Evolutionary conservation across 2,329 filamentous ascomycete genomes (phyloP).

Genomic region (Aspergillus fijiensis): DNA sequence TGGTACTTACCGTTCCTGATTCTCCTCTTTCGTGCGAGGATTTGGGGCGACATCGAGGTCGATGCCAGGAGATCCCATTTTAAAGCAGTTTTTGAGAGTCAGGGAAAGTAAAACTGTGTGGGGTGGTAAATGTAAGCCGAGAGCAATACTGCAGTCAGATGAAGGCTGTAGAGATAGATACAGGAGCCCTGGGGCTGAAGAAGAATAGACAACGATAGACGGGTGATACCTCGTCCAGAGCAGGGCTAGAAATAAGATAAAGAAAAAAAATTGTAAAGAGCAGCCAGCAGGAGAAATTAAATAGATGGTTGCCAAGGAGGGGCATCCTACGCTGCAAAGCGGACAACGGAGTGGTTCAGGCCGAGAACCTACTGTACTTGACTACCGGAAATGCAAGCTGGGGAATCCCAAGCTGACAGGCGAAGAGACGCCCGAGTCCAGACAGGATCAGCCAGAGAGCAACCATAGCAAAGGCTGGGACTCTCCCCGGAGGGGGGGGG

Average conservation of each 20-base stretch:
- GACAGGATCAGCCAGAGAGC: slow-evolving; percentile 3
- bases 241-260: not conserved
- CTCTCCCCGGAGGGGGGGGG: not conserved
- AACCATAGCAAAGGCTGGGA: slow-evolving; percentile 10
- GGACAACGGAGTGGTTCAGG: slow-evolving; percentile 1
- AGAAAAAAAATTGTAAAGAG: not conserved
- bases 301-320: slow-evolving; percentile 2
- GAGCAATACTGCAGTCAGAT: not conserved
- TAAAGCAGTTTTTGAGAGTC: not conserved
- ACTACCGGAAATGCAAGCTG: not conserved
- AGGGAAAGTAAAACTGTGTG: not conserved
- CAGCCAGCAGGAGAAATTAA: slow-evolving; percentile 2
- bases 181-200: not conserved
- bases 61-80: slow-evolving; percentile 28
- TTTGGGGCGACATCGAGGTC: slow-evolving; percentile 34
- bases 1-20: slow-evolving; percentile 45
- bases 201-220: not conserved
- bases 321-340: not conserved
- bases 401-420: slow-evolving; percentile 1
- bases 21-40: slow-evolving; percentile 44
- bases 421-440: slow-evolving; percentile 2
- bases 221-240: not conserved
- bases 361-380: not conserved
- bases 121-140: not conserved
- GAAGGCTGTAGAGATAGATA: not conserved